Conservation (phyloP, 768 basidiomycete genomes). For the Neoboletus subvelutipes region DNA sequence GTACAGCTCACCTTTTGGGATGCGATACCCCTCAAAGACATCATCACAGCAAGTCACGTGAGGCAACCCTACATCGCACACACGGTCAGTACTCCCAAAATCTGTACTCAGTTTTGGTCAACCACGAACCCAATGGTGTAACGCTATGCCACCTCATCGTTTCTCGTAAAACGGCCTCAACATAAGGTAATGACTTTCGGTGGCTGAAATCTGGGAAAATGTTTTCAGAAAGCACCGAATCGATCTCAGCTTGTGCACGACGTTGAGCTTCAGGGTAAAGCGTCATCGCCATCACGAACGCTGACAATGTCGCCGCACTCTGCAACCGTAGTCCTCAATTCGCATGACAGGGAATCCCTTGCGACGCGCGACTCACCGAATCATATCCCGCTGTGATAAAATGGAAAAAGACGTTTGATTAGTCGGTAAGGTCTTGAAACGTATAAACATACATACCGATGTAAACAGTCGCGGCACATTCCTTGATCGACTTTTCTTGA, state of each 20-base stretch:
- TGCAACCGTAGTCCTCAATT: constrained; percentile 2
- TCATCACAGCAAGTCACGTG: constrained; percentile 39
- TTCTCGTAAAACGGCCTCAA: constrained; percentile 33
- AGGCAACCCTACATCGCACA: constrained; percentile 22
- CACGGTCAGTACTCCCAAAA: constrained; percentile 6
- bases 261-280: constrained; percentile 31
- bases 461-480: constrained; percentile 32
- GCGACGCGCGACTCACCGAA: constrained; percentile 14
- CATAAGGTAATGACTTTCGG: constrained; percentile 25
- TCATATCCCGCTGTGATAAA: constrained; percentile 27
- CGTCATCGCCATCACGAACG: constrained; percentile 32
- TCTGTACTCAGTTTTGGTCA: background rate
- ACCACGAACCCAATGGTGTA: constrained; percentile 27
- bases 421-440: background rate
- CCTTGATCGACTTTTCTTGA: constrained; percentile 27
- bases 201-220: constrained; percentile 28
- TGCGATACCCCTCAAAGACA: constrained; percentile 41
- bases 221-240: constrained; percentile 15
- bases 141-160: constrained; percentile 35
- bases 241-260: constrained; percentile 33
- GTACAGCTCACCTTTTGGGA: constrained; percentile 34
- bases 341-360: background rate
- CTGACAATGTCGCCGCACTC: constrained; percentile 23
- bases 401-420: background rate
- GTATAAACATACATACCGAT: constrained; percentile 20